Conservation (phyloP, 352 stramenopile species). For the Pythium plurisporium region DNA sequence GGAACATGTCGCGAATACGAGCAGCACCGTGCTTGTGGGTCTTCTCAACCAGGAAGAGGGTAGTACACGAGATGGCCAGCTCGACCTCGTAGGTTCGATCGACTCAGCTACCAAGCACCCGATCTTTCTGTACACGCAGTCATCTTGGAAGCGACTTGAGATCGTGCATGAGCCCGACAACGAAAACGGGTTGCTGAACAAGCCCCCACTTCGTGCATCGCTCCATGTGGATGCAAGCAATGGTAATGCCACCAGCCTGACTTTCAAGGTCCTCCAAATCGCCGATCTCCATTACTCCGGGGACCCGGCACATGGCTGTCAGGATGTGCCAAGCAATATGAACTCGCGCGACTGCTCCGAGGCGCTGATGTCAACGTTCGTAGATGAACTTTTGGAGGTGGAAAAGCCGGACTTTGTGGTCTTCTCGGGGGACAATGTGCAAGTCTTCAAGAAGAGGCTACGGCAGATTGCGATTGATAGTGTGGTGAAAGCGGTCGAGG, state of each 20-base stretch:
- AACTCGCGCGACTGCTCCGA: conserved; percentile 30
- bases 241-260: conserved; percentile 16
- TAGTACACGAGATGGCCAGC: background rate
- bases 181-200: background rate
- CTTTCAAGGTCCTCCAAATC: conserved; percentile 66
- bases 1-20: too few species aligned
- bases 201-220: conserved; percentile 22
- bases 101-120: background rate
- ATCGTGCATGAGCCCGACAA: background rate
- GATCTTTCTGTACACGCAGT: conserved; percentile 8
- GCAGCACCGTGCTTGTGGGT: background rate
- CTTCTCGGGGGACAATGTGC: conserved; percentile 61
- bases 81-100: background rate
- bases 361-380: conserved; percentile 40
- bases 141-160: conserved; percentile 2
- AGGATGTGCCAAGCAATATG: conserved; percentile 16
- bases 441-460: conserved; percentile 23
- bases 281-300: conserved; percentile 63
- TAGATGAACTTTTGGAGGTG: conserved; percentile 48
- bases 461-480: conserved; percentile 31
- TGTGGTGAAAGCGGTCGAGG: conserved; percentile 34
- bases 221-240: background rate
- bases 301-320: conserved; percentile 29
- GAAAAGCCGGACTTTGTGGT: conserved; percentile 67
- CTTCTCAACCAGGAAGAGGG: background rate